Evolutionary conservation across 495 filamentous ascomycete species (phyloP), one percentile per base, ranked within the genome.

Genomic region (Hypoxylon fragiforme): DNA sequence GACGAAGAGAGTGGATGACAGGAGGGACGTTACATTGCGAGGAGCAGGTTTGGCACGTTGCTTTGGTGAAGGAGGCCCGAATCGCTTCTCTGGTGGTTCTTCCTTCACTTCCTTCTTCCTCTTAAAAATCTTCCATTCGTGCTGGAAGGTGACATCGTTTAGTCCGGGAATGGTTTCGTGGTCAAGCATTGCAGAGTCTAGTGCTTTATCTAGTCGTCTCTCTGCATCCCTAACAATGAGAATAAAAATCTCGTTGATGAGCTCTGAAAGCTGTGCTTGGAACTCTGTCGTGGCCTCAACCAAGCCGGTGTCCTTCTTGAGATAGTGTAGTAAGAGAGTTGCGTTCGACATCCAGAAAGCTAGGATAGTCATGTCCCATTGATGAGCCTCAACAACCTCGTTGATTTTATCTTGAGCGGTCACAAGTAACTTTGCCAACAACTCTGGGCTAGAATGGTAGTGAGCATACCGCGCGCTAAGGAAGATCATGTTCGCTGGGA

Each of bases 281-380:
- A 96, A 97, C 47, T 91, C 85, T 21, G 88, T 82, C 0, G 92
- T 97, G 7, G 91, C 85, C 63, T 85, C 83, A 14, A 89, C 79
- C 3, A 99, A 69, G 1, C 90, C 92, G 13, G 79, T 72, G 60
- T 99, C 94, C 67, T 99, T 99, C 71, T 95, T 96, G 30, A 99
- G 76, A 65, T 99, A 99, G 68, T 99, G 92, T 18, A 99, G 77
- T 1, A 99, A 75, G 3, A 99, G 74, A 1, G 92, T 97, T 18
- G 91, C 94, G 68, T 99, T 99, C 7, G 95, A 97, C 64, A 96
- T 89, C 94, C 94, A 99, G 64, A 97, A 99, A 1, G 94, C 95
- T 13, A 97, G 77, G 54, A 97, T 94, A 0, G 94, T 99, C 94
- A 99, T 99, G 63, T 99, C 94, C 92, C 94, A 97, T 63, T 99